Evolutionary conservation across 2,329 filamentous ascomycete genomes (phyloP).

Genomic region (Colletotrichum theobromicola): DNA sequence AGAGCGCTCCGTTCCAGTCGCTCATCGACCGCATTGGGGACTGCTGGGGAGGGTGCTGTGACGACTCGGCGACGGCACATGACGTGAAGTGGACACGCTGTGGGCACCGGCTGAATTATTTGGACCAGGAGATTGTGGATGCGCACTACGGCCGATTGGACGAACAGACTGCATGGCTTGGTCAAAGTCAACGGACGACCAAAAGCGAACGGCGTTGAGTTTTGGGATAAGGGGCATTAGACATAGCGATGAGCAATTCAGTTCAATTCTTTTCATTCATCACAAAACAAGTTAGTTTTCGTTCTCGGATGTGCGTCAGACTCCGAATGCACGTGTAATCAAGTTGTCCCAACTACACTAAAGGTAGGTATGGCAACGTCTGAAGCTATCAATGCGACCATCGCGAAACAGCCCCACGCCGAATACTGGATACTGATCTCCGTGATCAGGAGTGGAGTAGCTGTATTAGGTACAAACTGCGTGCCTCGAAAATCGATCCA

Average conservation of each 20-base stretch:
- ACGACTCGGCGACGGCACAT: constrained; percentile 16
- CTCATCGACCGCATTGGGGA: constrained; percentile 23
- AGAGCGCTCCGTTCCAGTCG: background rate
- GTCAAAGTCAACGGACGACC: background rate
- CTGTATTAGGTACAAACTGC: background rate
- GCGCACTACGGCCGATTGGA: constrained; percentile 17
- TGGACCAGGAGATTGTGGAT: constrained; percentile 19
- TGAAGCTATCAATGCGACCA: background rate
- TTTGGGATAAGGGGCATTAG: background rate
- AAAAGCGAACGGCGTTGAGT: background rate
- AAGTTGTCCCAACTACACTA: background rate
- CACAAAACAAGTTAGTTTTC: background rate
- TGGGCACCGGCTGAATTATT: constrained; percentile 22
- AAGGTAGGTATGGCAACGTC: background rate
- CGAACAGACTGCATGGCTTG: constrained; percentile 16
- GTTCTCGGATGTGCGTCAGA: too few species aligned
- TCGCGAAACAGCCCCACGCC: background rate
- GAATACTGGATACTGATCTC: background rate
- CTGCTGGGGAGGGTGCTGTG: constrained; percentile 24
- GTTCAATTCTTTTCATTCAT: background rate
- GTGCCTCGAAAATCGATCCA: background rate
- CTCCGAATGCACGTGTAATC: background rate
- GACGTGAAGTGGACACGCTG: constrained; percentile 21
- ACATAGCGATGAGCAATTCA: background rate
- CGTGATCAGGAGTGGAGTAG: background rate